Evolutionary conservation across 148 eudicot genomes (phyloP).

Genomic region (Beta vulgaris): DNA sequence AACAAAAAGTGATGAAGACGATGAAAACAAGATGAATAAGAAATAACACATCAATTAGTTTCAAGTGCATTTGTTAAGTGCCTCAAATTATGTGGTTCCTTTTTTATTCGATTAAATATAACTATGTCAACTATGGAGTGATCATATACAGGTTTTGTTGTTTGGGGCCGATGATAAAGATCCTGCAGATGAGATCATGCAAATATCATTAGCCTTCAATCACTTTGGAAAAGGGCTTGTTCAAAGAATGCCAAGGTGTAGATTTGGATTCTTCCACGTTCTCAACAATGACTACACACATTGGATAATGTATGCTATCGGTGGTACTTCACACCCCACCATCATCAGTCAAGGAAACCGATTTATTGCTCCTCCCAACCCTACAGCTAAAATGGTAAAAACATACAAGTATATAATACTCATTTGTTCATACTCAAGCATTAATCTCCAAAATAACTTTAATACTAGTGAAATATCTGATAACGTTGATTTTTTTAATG

Average conservation of each 20-base stretch:
- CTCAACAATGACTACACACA: conserved; percentile 62
- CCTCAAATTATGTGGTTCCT: too few species aligned
- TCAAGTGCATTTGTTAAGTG: too few species aligned
- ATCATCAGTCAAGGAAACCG: conserved; percentile 60
- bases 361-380: conserved; percentile 45
- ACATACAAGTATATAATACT: too few species aligned
- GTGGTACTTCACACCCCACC: conserved; percentile 52
- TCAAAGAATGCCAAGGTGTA: conserved; percentile 63
- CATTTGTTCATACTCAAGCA: too few species aligned
- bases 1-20: too few species aligned
- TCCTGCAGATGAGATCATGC: conserved; percentile 35
- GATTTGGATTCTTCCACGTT: conserved; percentile 55
- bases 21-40: too few species aligned
- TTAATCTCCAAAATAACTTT: too few species aligned
- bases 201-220: conserved; percentile 48
- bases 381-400: conserved; percentile 40
- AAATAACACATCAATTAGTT: too few species aligned
- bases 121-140: neutral
- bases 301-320: conserved; percentile 57
- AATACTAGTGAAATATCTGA: too few species aligned
- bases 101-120: neutral
- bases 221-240: conserved; percentile 50
- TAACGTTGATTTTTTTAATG: too few species aligned
- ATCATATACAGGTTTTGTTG: conserved; percentile 31
- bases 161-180: conserved; percentile 41